These are phyloP conservation scores for Juglanconis juglandina DNA, from an alignment of 2,329 filamentous ascomycete species.

Conservation along the genomic window DNA sequence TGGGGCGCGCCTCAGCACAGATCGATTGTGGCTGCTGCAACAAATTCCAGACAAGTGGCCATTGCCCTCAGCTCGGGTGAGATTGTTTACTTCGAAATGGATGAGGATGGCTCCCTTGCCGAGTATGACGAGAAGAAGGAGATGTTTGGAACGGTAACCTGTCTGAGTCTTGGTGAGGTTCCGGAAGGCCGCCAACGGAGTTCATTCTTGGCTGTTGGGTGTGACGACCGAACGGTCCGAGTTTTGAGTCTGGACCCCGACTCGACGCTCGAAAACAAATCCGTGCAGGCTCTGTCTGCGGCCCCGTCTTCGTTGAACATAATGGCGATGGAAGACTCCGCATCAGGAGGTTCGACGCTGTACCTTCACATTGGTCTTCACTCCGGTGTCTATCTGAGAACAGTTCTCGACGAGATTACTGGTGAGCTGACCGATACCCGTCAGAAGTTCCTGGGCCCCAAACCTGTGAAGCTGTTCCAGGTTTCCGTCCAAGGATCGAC, in stretches of 20 bases:
- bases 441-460: conserved; percentile 89
- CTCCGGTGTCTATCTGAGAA: conserved; percentile 93
- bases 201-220: conserved; percentile 92
- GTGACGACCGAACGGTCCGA: conserved; percentile 92
- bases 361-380: conserved; percentile 95
- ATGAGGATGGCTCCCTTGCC: conserved; percentile 81
- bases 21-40: conserved; percentile 90
- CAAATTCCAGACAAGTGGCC: conserved; percentile 89
- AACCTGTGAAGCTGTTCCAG: conserved; percentile 83
- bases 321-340: conserved; percentile 93
- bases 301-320: conserved; percentile 85
- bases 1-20: conserved; percentile 92
- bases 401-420: conserved; percentile 90
- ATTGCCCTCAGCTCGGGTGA: conserved; percentile 93
- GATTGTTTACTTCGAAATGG: conserved; percentile 98
- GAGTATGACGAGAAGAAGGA: conserved; percentile 95
- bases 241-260: conserved; percentile 88
- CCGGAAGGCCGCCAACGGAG: conserved; percentile 86
- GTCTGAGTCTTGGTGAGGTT: conserved; percentile 87
- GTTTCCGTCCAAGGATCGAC: conserved; percentile 84
- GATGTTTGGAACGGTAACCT: conserved; percentile 93
- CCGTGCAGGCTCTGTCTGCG: conserved; percentile 87
- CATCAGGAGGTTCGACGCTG: conserved; percentile 79
- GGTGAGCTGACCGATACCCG: conserved; percentile 93
- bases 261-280: conserved; percentile 86